Base-by-base conservation (phyloP, 1,139 yeast genomes). In the Scheffersomyces segobiensis region DNA sequence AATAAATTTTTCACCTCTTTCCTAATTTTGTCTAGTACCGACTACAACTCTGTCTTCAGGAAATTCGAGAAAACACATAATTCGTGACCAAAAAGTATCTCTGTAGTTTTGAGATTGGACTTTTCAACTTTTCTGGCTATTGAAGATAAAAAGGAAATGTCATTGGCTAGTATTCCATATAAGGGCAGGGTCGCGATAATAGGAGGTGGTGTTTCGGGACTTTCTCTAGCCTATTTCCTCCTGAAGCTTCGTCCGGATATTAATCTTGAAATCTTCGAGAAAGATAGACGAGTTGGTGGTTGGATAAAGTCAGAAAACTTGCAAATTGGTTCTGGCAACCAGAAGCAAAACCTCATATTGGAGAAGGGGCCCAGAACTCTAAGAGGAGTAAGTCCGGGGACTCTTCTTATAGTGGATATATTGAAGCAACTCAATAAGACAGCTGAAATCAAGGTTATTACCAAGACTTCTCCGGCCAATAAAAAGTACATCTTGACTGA, bases 171-270 rank as follows among this genome's bases (percentile, higher is more conserved):
- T 20, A 21, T 67, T 32, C 71, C 70, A 6, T 65, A 58, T 7
- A 74, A 77, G 57, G 83, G 85, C 3, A 72, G 66, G 42, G 86
- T 88, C 2, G 92, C 87, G 0, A 88, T 93, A 0, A 70, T 92
- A 2, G 99, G 99, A 0, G 90, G 91, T 0, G 99, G 99, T 0
- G 83, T 93, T 2, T 89, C 97, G 0, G 98, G 98, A 0, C 78
- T 95, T 3, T 78, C 95, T 1, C 87, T 85, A 65, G 88, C 96
- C 0, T 93, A 90, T 71, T 90, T 90, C 65, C 77, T 93, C 21
- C 78, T 83, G 49, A 83, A 82, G 60, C 70, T 91, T 17, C 79
- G 97, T 55, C 95, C 95, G 0, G 97, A 92, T 69, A 65, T 91
- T 21, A 73, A 75, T 10, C 81, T 95, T 55, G 84, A 85, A 1